Base-by-base conservation (phyloP, 2,329 filamentous ascomycete species). In the Hirsutella rhossiliensis region DNA sequence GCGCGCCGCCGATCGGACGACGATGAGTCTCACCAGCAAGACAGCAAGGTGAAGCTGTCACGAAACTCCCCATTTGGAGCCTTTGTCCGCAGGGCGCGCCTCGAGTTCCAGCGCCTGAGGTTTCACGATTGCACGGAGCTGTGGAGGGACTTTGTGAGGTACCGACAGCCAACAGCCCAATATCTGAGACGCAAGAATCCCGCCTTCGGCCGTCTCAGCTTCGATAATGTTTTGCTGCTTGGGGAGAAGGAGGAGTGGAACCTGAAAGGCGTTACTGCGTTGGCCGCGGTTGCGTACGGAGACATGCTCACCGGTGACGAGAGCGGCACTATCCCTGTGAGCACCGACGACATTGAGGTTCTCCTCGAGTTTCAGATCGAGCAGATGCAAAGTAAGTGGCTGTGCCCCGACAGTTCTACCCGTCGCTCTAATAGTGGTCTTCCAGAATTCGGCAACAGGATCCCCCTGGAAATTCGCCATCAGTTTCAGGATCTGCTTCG, bases 291-390 rank as follows among this genome's bases (percentile, higher is more conserved):
- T 3, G 65, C 67, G 0, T 77, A 78, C 45, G 73, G 72, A 5
- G 70, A 72, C 44, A 70, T 75, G 64, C 62, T 73, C 36, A 62
- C 62, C n/a, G 64, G 66, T 6, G 64, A 68, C 39, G 55, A 58
- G 3, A 59, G 53, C 15, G 59, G 61, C 3, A 63, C 64, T 2
- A 50, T 73, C 15, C 62, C 72, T 2, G 72, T 86, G 44, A 92
- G 87, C 61, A 80, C 78, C 0, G 82, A 90, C 52, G 87, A 94
- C 56, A 71, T 92, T 8, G 86, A 94, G 57, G 77, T 76, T 28
- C 67, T 96, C 27, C 66, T 97, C 18, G 87, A 94, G 52, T 94
- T 92, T 53, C 89, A 95, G 56, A 82, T 97, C 32, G 82, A 86
- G 50, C 80, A 87, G 59, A 79, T 96, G 66, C 89, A 96, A 59